A percentile compares a stretch with the other conserved stretches of the same genome.
Evolutionary conservation across 495 filamentous ascomycete genomes (phyloP).

Genomic region (Aspergillus asperescens): DNA sequence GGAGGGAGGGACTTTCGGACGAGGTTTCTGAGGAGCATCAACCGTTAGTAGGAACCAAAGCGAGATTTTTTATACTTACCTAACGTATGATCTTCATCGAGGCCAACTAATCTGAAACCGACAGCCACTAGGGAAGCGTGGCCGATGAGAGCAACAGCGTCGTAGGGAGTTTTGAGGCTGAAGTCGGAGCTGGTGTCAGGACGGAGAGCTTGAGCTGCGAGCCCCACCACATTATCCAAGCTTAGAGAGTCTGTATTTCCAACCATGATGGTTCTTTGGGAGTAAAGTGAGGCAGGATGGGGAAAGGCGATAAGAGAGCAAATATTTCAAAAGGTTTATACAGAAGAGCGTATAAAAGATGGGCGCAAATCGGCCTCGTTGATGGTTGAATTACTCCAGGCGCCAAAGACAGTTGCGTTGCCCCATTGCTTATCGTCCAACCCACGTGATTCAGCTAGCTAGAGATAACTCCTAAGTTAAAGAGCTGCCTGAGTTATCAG

Average conservation of each 20-base stretch:
- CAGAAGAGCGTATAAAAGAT: too few species aligned
- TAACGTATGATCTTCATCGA: constrained; percentile 71
- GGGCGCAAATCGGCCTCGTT: background rate
- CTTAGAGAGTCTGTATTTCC: constrained; percentile 20
- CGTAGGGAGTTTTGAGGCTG: constrained; percentile 70
- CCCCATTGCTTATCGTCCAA: background rate
- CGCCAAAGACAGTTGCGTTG: too few species aligned
- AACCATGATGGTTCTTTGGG: constrained; percentile 21
- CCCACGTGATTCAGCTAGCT: background rate
- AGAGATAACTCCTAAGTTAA: background rate
- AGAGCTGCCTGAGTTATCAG: too few species aligned
- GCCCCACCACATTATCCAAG: constrained; percentile 29
- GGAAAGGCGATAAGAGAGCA: background rate
- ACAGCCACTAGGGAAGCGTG: constrained; percentile 80
- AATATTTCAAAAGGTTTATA: background rate
- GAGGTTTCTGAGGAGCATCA: constrained; percentile 36
- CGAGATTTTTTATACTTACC: constrained; percentile 35
- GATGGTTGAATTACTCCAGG: background rate
- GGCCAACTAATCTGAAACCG: constrained; percentile 76
- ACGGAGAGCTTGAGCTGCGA: constrained; percentile 32
- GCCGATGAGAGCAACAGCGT: constrained; percentile 77
- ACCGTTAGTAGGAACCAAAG: background rate
- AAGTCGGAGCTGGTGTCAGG: constrained; percentile 22
- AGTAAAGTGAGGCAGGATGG: background rate
- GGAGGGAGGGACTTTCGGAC: constrained; percentile 55